Evolutionary conservation across 2,329 filamentous ascomycete species (phyloP).

Genomic region (Alternaria incomplexa): DNA sequence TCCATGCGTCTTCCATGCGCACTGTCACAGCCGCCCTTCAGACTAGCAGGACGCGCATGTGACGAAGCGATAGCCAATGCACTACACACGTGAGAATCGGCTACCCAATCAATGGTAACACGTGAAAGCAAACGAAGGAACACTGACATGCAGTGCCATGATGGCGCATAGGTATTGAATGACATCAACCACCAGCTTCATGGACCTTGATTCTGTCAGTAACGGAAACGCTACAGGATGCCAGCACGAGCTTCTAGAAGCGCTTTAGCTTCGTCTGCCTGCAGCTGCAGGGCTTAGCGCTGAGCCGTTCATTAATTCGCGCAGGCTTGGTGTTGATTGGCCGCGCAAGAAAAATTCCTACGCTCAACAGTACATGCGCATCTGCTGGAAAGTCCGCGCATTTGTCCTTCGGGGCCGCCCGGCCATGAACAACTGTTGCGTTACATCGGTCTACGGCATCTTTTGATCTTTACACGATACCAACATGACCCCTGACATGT

Average conservation of each 20-base stretch:
- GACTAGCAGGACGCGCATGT: constrained; percentile 22
- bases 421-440: constrained; percentile 1
- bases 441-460: constrained; percentile 12
- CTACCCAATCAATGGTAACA: constrained; percentile 6
- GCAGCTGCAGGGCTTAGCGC: background rate
- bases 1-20: constrained; percentile 1
- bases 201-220: background rate
- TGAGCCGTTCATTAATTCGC: background rate
- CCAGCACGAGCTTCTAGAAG: constrained; percentile 17
- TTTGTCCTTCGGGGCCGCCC: background rate
- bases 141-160: background rate
- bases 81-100: constrained; percentile 24
- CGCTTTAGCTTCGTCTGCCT: background rate
- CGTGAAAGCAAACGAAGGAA: background rate
- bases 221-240: constrained; percentile 5
- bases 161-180: background rate
- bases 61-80: constrained; percentile 18
- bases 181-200: background rate
- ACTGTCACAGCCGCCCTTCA: background rate
- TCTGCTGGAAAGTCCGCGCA: background rate
- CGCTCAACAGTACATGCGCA: background rate
- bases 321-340: constrained; percentile 8
- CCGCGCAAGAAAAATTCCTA: background rate
- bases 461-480: background rate
- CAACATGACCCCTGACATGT: constrained; percentile 5